Evolutionary conservation across 2,329 filamentous ascomycete genomes (phyloP).

Genomic region (Cadophora sp.): DNA sequence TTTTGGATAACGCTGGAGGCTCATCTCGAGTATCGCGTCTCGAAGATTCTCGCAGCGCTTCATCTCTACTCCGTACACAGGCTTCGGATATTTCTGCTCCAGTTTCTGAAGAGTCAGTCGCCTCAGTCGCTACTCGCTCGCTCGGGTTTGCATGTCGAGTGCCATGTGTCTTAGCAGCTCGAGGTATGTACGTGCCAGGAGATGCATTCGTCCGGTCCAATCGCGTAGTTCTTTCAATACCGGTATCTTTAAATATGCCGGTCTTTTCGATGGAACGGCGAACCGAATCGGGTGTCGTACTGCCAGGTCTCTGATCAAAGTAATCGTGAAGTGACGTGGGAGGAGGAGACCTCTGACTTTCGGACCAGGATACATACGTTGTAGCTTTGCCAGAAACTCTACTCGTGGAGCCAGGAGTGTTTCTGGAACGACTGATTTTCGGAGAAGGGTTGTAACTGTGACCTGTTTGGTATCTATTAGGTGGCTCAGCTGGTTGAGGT

Average conservation of each 20-base stretch:
- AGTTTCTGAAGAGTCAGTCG: not conserved
- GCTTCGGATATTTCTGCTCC: not conserved
- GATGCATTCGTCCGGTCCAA: not conserved
- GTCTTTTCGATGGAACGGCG: slow-evolving; percentile 37
- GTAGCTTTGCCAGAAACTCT: slow-evolving; percentile 28
- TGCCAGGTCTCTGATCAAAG: slow-evolving; percentile 19
- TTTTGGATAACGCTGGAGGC: not conserved
- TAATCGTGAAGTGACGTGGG: not conserved
- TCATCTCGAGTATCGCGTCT: not conserved
- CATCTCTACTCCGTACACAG: not conserved
- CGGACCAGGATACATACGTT: slow-evolving; percentile 41
- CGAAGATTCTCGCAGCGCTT: no score
- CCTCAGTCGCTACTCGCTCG: not conserved
- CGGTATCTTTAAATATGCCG: slow-evolving; percentile 41
- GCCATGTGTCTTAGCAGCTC: not conserved
- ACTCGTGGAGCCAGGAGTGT: not conserved
- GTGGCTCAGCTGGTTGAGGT: no score
- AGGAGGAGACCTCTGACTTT: slow-evolving; percentile 27
- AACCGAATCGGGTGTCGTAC: slow-evolving; percentile 38
- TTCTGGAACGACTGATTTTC: not conserved
- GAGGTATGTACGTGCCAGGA: not conserved
- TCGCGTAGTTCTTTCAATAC: slow-evolving; percentile 28
- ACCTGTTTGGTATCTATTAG: not conserved
- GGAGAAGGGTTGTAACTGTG: not conserved
- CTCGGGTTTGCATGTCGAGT: not conserved